Evolutionary conservation across 352 stramenopile genomes (phyloP).

Genomic region (Globisporangium canariense): DNA sequence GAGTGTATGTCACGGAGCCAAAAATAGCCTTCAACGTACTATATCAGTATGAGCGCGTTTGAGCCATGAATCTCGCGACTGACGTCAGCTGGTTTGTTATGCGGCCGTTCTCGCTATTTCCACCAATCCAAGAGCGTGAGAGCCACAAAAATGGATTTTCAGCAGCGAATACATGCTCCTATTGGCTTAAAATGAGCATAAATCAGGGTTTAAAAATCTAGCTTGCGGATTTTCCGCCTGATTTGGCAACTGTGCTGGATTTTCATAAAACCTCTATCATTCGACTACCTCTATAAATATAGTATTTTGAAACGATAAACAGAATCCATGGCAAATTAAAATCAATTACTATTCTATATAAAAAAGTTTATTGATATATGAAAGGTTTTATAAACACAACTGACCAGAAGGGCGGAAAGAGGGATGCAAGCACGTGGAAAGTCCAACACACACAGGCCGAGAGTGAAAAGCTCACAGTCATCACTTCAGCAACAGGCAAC

Average conservation of each 20-base stretch:
- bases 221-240: slow-evolving; percentile 7
- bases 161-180: too few species aligned
- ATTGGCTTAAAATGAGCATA: slow-evolving; percentile 1
- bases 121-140: neutral
- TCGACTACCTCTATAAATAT: too few species aligned
- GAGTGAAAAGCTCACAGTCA: neutral
- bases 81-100: slow-evolving; percentile 6
- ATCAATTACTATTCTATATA: neutral
- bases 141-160: slow-evolving; percentile 8
- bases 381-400: neutral
- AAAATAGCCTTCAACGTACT: neutral
- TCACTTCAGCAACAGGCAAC: neutral
- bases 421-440: neutral
- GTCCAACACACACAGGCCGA: neutral
- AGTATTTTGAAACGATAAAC: too few species aligned
- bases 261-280: neutral
- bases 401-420: slow-evolving; percentile 4
- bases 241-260: slow-evolving; percentile 6
- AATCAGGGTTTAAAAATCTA: slow-evolving; percentile 11
- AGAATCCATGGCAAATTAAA: neutral
- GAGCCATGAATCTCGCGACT: slow-evolving; percentile 8
- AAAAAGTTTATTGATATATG: too few species aligned
- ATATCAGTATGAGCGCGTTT: neutral
- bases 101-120: neutral
- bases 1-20: neutral